phyloP scores from a whole-genome alignment of 2,329 filamentous ascomycete genomes.

The Colletotrichum tanaceti region DNA sequence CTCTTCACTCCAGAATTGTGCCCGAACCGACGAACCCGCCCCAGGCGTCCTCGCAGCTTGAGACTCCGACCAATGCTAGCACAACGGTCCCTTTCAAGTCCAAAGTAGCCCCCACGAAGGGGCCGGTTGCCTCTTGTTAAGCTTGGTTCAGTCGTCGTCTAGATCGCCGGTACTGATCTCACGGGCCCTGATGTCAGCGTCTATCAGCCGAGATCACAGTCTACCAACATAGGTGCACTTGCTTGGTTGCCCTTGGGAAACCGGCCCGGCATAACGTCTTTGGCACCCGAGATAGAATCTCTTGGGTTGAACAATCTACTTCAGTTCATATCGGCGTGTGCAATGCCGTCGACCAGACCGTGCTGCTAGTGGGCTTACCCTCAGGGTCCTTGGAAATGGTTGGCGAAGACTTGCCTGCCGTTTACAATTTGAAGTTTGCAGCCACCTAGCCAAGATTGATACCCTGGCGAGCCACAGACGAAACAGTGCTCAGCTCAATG shows the following conservation, averaged over 20 bases:
- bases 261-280: slow-evolving; percentile 13
- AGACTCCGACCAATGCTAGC: background rate
- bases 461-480: background rate
- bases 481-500: too few species aligned
- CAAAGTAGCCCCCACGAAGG: background rate
- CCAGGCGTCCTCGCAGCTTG: background rate
- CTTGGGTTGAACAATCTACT: slow-evolving; percentile 3
- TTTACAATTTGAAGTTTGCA: background rate
- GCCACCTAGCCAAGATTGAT: background rate
- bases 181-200: background rate
- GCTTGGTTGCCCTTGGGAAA: slow-evolving; percentile 1
- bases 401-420: background rate
- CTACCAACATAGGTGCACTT: background rate
- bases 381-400: background rate
- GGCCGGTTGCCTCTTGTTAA: too few species aligned
- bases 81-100: background rate
- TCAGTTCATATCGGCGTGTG: slow-evolving; percentile 8
- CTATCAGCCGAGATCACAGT: slow-evolving; percentile 19
- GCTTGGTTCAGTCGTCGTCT: background rate
- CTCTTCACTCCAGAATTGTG: background rate
- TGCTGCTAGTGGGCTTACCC: slow-evolving; percentile 9
- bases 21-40: background rate
- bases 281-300: background rate
- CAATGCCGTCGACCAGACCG: slow-evolving; percentile 14
- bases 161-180: background rate